phyloP scores from a whole-genome alignment of 2,329 filamentous ascomycete genomes.

The Ceratocystis albifundus region DNA sequence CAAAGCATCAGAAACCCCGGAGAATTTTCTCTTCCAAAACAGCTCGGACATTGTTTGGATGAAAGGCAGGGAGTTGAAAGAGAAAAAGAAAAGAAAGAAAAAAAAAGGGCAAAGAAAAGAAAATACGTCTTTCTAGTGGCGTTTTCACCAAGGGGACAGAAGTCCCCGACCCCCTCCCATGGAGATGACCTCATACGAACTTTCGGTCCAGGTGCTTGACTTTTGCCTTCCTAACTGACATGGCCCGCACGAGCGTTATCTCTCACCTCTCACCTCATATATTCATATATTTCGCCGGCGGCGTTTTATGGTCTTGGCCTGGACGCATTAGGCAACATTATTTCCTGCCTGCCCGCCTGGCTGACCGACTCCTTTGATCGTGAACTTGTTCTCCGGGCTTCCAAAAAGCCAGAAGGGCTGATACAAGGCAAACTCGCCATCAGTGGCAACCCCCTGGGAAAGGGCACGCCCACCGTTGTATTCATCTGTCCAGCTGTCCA shows the following conservation, averaged over 20 bases:
- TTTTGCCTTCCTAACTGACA: background rate
- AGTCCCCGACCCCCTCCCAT: no score
- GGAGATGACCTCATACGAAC: constrained; percentile 4
- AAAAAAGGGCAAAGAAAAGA: background rate
- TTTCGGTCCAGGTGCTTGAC: background rate
- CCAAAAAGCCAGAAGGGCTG: no score
- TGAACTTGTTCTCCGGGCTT: background rate
- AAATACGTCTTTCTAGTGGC: background rate
- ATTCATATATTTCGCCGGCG: background rate
- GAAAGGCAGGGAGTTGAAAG: background rate
- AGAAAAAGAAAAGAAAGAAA: no score
- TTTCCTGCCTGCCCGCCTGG: background rate
- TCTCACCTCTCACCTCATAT: background rate
- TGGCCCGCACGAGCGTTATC: background rate
- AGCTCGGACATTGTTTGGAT: constrained; percentile 5
- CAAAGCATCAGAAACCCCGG: background rate
- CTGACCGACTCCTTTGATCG: background rate
- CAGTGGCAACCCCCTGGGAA: background rate
- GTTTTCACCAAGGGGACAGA: background rate
- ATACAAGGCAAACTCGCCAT: background rate
- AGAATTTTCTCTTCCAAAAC: constrained; percentile 3
- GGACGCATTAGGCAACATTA: constrained; percentile 1
- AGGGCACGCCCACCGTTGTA: background rate
- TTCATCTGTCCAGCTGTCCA: background rate
- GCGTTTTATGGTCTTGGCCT: background rate